phyloP scores from a whole-genome alignment of 208 protist genomes.

The Wallacemonas collosoma region DNA sequence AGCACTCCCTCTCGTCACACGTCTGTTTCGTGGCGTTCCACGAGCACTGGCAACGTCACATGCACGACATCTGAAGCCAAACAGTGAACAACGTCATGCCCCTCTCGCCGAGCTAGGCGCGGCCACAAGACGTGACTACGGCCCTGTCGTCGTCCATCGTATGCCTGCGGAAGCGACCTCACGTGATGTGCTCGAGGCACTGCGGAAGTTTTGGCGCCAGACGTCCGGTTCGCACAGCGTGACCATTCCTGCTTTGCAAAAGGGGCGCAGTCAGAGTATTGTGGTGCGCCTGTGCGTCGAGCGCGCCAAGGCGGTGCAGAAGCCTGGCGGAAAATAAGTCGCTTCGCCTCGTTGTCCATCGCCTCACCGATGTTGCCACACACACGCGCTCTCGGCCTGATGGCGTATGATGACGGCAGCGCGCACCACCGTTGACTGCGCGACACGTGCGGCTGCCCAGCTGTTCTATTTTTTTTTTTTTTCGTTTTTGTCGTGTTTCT shows the following conservation, averaged over 20 bases:
- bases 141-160: slow-evolving; percentile 30
- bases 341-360: no score
- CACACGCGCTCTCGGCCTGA: no score
- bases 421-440: no score
- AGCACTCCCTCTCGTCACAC: not conserved
- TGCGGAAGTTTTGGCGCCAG: slow-evolving; percentile 65
- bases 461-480: no score
- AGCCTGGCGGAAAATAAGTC: not conserved
- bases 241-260: slow-evolving; percentile 12
- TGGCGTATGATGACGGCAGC: no score
- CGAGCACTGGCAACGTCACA: not conserved
- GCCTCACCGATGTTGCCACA: no score
- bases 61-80: not conserved
- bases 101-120: slow-evolving; percentile 8
- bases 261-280: slow-evolving; percentile 25
- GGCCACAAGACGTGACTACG: slow-evolving; percentile 19
- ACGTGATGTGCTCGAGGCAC: slow-evolving; percentile 56
- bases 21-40: slow-evolving; percentile 26
- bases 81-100: not conserved
- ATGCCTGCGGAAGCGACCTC: slow-evolving; percentile 59
- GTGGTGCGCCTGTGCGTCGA: slow-evolving; percentile 42
- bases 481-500: no score
- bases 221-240: slow-evolving; percentile 23
- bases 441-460: no score
- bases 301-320: slow-evolving; percentile 2